Percentiles rank a stretch among this genome's conserved stretches.
phyloP scores from a whole-genome alignment of 23 red algal genomes.

The Gracilariopsis chorda region DNA sequence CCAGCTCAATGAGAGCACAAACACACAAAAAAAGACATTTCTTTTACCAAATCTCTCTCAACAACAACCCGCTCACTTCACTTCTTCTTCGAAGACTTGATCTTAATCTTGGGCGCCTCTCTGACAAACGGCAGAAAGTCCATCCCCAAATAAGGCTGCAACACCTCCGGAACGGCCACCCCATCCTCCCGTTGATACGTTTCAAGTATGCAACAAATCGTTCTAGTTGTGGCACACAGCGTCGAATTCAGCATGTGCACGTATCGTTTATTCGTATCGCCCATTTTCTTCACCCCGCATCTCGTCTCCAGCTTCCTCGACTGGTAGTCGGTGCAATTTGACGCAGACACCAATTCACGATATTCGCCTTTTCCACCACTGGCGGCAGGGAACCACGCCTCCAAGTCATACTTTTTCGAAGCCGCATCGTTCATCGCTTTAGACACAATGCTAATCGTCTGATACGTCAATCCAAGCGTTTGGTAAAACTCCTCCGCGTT shows the following conservation, averaged over 20 bases:
- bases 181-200: conserved; percentile 89
- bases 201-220: conserved; percentile 97
- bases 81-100: conserved; percentile 45
- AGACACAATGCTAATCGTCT: conserved; percentile 87
- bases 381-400: conserved; percentile 95
- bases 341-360: conserved; percentile 92
- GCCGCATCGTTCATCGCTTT: conserved; percentile 98
- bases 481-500: conserved; percentile 98
- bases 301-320: conserved; percentile 78
- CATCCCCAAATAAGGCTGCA: conserved; percentile 69
- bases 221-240: conserved; percentile 93
- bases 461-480: conserved; percentile 83
- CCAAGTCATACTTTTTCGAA: conserved; percentile 98
- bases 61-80: background rate
- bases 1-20: too few species aligned
- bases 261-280: conserved; percentile 89
- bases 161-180: conserved; percentile 83
- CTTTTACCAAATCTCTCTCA: background rate
- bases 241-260: conserved; percentile 99
- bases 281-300: conserved; percentile 89
- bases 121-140: conserved; percentile 66
- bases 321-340: conserved; percentile 98
- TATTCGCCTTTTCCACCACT: conserved; percentile 65
- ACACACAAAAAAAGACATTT: too few species aligned
- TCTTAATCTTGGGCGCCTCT: conserved; percentile 52